Conservation (phyloP, 306 rosid genomes). For the barrel medic (Medicago truncatula) region MtrunA17r5.0-ANR NC_053045.1:26220001-26220500, state of each 20-base stretch:
- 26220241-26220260: not conserved
- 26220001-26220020: not conserved
- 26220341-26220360: slow-evolving; percentile 1
- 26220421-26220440: not conserved
- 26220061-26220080: not conserved
- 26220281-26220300: not conserved
- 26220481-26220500: not conserved
- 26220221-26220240: not conserved
- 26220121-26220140: not conserved
- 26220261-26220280: not conserved
- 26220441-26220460: slow-evolving; percentile 32
- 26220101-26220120: not conserved
- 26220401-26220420: not conserved
- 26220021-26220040: not conserved
- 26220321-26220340: too few species aligned
- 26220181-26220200: not conserved
- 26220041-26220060: not conserved
- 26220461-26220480: slow-evolving; percentile 36
- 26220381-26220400: slow-evolving; percentile 14
- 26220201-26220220: not conserved
- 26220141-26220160: not conserved
- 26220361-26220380: not conserved
- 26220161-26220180: not conserved
- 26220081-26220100: not conserved
- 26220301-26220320: not conserved